A percentile compares a stretch with the other conserved stretches of the same genome.
Conservation (phyloP, 1,284 basidiomycete species). For the Psilocybe mexicana region DNA sequence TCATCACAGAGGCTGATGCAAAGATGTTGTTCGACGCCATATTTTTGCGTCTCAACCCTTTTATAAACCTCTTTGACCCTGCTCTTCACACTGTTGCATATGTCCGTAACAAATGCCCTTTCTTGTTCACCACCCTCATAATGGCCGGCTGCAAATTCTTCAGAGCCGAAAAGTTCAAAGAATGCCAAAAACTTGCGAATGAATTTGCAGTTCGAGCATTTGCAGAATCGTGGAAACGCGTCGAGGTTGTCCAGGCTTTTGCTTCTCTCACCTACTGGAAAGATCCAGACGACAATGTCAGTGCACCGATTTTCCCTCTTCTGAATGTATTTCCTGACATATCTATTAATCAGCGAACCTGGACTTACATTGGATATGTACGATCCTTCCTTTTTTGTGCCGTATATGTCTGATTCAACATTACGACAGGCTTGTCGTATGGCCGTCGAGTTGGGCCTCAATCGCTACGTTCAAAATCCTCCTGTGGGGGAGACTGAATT, state of each 20-base stretch:
- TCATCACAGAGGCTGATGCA: constrained; percentile 67
- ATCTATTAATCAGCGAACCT: constrained; percentile 58
- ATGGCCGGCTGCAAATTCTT: constrained; percentile 88
- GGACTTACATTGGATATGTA: constrained; percentile 84
- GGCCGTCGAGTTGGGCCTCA: constrained; percentile 79
- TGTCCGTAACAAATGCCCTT: constrained; percentile 72
- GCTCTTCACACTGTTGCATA: constrained; percentile 72
- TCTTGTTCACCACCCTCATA: constrained; percentile 80
- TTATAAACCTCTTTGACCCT: constrained; percentile 83
- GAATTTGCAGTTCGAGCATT: constrained; percentile 76
- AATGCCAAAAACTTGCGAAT: constrained; percentile 67
- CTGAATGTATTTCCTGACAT: constrained; percentile 11
- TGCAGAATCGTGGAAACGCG: constrained; percentile 70
- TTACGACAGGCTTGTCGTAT: constrained; percentile 71
- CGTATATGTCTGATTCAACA: constrained; percentile 7
- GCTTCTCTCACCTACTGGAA: constrained; percentile 86
- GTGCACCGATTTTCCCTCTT: constrained; percentile 25
- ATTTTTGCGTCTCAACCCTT: constrained; percentile 79
- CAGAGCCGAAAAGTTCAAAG: constrained; percentile 64
- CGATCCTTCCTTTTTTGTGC: constrained; percentile 27
- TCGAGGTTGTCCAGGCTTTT: constrained; percentile 84
- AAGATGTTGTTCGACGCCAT: constrained; percentile 71
- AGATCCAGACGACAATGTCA: constrained; percentile 76
- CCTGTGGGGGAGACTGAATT: constrained; percentile 60
- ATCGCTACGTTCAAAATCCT: constrained; percentile 59